Base-by-base conservation (phyloP, 2,329 filamentous ascomycete genomes). In the Fusarium pseudograminearum region DNA sequence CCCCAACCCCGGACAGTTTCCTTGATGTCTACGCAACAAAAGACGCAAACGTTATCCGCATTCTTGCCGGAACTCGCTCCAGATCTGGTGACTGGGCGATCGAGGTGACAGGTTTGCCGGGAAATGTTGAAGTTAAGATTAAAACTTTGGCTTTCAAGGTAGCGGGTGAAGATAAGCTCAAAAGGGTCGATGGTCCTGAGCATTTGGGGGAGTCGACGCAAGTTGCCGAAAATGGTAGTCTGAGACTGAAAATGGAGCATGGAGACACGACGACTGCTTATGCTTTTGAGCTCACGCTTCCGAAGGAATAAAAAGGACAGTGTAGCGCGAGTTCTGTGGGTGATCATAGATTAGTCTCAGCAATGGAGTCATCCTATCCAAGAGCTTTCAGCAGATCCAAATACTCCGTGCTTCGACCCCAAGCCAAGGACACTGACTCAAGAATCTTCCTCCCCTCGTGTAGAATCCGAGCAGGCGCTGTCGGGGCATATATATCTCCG, bases 401-500 rank as follows among this genome's bases (percentile, higher is more conserved):
- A 31, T 70, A 57, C 14, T 69, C 61, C 3, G 30, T 16, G 15
- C 46, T 71, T 1, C 72, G 57, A 4, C 72, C 70, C 72, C 72
- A 74, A 0, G 72, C 63, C 12, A 63, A 30, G 1, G 64, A 48
- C 4, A 72, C 66, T 1, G 24, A 34, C n/a, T 63, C 60, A 7
- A 74, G 55, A 14, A 72, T 61, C 42, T 62, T 74, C 4, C 56
- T 70, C 0, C 74, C 74, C 26, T 76, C 72, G 4, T 44, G 56
- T 2, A 76, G 26, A 12, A 76, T 70, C 16, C 66, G 65, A 4
- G 28, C 38, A 1, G 73, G 72, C 2, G 68, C 74, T 28, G 57
- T 60, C 2, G 53, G 34, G 0, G 51, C 61, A 31, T 67, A 84
- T 7, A 87, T 76, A 69, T 87, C 82, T 1, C 86, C 86, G 2